Base-by-base conservation (phyloP, 139 green algal genomes). In the Chlamydomonas asymmetrica region DNA sequence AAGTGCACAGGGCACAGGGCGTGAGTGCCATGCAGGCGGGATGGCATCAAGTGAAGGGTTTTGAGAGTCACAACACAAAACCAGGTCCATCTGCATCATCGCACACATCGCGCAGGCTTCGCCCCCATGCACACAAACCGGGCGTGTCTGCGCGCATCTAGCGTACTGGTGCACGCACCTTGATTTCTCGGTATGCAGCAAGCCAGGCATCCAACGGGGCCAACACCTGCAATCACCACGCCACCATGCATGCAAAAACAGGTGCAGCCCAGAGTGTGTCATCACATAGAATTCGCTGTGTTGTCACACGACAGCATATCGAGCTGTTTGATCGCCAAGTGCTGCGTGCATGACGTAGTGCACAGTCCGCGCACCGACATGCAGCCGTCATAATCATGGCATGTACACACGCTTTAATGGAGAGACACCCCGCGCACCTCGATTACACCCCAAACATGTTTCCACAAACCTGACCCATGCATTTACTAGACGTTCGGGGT, bases 151-250 rank as follows among this genome's bases (percentile, higher is more conserved):
- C 35, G 8, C 31, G 31, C 43, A 37, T 59, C 48, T 6, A 37
- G 18, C 59, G 32, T 45, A 34, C 45, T 37, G 25, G 6, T 35
- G 35, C 20, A 1, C 40, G 23, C 31, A 80, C 80, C 74, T 85
- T 85, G 45, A 78, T 79, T 49, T 52, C 82, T 34, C 80, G 69
- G 74, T 82, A 85, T 13, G 73, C 80, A 27, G 69, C 43, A 23
- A 79, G 57, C 80, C 80, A 85, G 45, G 81, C 69, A 56, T 85
- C 74, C 63, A 85, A 43, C 0, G 80, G 80, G 43, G 45, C 23
- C 22, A 85, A 48, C 40, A 85, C 70, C 69, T 75, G 54, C 1
- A 39, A 27, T 25, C 22, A 5, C 6, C 25, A 0, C 4, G 5
- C 6, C 25, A 3, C 38, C 38, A 3, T 22, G 8, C 20, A 10